A percentile compares a stretch with the other conserved stretches of the same genome.
Evolutionary conservation across 2,329 filamentous ascomycete species (phyloP).

Genomic region (Fusarium nurragi): DNA sequence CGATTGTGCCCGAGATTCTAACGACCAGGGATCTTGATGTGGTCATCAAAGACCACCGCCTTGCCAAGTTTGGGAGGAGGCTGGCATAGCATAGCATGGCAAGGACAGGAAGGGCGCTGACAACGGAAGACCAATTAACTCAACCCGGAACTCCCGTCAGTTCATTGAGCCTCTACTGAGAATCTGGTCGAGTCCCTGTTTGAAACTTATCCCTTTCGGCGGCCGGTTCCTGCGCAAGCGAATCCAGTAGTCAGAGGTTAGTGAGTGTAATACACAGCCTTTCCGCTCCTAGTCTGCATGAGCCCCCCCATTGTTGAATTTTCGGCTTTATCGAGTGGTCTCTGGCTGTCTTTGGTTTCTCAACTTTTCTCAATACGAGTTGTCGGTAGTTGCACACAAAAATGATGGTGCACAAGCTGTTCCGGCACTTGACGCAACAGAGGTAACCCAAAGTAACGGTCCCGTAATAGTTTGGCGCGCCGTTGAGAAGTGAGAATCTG

Average conservation of each 20-base stretch:
- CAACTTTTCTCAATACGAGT: slow-evolving; percentile 38
- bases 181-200: slow-evolving; percentile 4
- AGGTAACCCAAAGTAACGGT: slow-evolving; percentile 34
- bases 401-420: slow-evolving; percentile 30
- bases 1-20: slow-evolving; percentile 37
- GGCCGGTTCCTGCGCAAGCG: slow-evolving; percentile 38
- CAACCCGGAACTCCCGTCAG: not conserved
- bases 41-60: slow-evolving; percentile 20
- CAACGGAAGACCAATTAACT: slow-evolving; percentile 23
- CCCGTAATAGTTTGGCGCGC: slow-evolving; percentile 31
- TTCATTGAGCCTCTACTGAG: slow-evolving; percentile 2
- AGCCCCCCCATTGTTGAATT: slow-evolving; percentile 17
- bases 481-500: slow-evolving; percentile 26
- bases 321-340: slow-evolving; percentile 17
- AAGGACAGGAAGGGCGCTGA: slow-evolving; percentile 4
- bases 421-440: slow-evolving; percentile 30
- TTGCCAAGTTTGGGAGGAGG: slow-evolving; percentile 23
- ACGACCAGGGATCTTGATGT: slow-evolving; percentile 36
- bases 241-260: slow-evolving; percentile 35
- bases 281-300: slow-evolving; percentile 32
- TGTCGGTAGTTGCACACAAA: slow-evolving; percentile 37
- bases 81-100: slow-evolving; percentile 30
- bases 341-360: slow-evolving; percentile 29
- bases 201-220: slow-evolving; percentile 7
- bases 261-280: slow-evolving; percentile 20